Evolutionary conservation across 495 filamentous ascomycete species (phyloP), one percentile per base, ranked within the genome.

Genomic region (Podospora anserina): DNA sequence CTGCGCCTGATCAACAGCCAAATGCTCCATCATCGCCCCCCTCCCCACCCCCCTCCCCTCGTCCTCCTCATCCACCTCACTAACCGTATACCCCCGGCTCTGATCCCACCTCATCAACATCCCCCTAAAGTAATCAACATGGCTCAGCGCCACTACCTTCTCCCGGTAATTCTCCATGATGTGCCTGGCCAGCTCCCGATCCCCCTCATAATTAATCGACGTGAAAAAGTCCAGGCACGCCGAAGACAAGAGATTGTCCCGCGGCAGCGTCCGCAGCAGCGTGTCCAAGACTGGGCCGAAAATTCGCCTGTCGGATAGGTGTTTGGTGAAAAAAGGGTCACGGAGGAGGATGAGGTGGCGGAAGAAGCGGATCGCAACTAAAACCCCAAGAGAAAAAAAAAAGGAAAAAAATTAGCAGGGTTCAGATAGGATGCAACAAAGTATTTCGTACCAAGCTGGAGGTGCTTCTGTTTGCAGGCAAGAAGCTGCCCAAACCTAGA

Each of bases 171-270:
- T 92, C 72, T 96, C 92, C 30, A 96, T 92, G 49, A 97, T 78
- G 73, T 99, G 93, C 59, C 87, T 83, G 63, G 97, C 89, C 53
- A 97, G 81, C 5, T 89, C 85, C 75, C 92, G 95, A 71, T 94
- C 85, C 70, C 90, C 90, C 76, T 96, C 92, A 74, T 89, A 88
- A 75, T 89, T 92, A 71, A 99, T 92, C 71, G 90, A 92, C 71
- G 94, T 92, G 70, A 99, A 99, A 44, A 99, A 87, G 75, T 99
- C 95, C 16, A 98, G 84, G 78, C 92, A 97, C n/a, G 94, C 94
- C 16, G 94, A 97, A 74, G 95, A 95, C 39, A 99, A 86, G 3
- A 98, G 84, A 74, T 97, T 99, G 77, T 99, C 93, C n/a, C 92
- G 89, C 1, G 93, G 93, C 88, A 97, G 94, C 2, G 95, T 96